These are phyloP conservation scores for Candida alai DNA, from an alignment of 805 yeast species.

Conservation along the genomic window DNA sequence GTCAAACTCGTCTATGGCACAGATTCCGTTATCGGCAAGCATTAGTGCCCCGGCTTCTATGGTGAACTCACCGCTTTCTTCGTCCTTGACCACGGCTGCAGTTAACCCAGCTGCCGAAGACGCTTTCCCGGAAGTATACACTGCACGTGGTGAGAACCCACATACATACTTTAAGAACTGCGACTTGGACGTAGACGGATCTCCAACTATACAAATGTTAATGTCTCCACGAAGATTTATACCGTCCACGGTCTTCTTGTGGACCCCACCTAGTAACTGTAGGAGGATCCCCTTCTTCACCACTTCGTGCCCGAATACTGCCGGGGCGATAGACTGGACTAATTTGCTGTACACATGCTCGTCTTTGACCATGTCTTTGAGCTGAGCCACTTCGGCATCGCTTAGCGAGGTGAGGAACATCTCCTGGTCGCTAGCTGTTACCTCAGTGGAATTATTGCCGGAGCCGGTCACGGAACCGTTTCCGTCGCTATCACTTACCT, in stretches of 20 bases:
- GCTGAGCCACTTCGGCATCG: slow-evolving; percentile 76
- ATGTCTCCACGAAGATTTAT: slow-evolving; percentile 95
- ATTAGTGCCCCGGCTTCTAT: slow-evolving; percentile 98
- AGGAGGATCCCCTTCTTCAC: slow-evolving; percentile 87
- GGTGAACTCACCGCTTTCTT: slow-evolving; percentile 94
- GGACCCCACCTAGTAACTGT: slow-evolving; percentile 93
- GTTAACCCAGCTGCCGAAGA: slow-evolving; percentile 98
- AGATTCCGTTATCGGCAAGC: slow-evolving; percentile 97
- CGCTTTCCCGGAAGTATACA: slow-evolving; percentile 97
- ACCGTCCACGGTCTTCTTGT: slow-evolving; percentile 89
- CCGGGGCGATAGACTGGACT: slow-evolving; percentile 89
- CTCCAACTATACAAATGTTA: slow-evolving; percentile 94
- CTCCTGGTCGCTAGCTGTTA: slow-evolving; percentile 68
- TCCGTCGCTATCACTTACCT: slow-evolving; percentile 20
- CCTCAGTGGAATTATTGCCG: slow-evolving; percentile 18
- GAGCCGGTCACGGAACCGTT: too few species aligned
- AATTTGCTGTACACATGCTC: slow-evolving; percentile 79
- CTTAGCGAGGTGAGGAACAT: slow-evolving; percentile 73
- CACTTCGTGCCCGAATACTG: slow-evolving; percentile 93
- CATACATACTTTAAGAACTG: slow-evolving; percentile 93
- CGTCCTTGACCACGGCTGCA: slow-evolving; percentile 96
- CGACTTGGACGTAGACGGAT: slow-evolving; percentile 95
- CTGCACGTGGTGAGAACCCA: slow-evolving; percentile 87
- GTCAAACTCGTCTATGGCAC: slow-evolving; percentile 98
- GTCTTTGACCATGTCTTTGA: slow-evolving; percentile 87